Evolutionary conservation across 2,329 filamentous ascomycete species (phyloP), one percentile per base, ranked within the genome.

Genomic region (Tympanopsis confertula): DNA sequence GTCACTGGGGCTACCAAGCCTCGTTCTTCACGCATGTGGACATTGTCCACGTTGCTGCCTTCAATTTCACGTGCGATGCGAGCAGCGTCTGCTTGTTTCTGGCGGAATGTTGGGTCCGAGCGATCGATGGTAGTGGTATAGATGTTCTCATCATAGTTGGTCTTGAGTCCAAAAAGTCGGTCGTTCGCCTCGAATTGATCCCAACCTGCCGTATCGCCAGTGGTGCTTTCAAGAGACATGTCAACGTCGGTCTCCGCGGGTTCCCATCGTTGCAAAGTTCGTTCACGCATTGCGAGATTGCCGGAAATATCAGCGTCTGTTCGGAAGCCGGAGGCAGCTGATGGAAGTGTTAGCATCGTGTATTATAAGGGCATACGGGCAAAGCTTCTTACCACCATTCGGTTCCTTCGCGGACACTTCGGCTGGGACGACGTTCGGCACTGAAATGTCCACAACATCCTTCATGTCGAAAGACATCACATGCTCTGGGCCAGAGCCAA

Each of bases 141-240:
- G 20, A 78, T 59, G 40, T 71, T 72, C 51, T 82, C 78, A 46
- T 81, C 71, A 49, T 81, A 82, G 45, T 70, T 74, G 43, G 70
- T 78, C 48, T 68, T 70, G 19, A 77, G 63, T 20, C 78, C 78
- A 47, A 78, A 82, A 26, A 77, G 63, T 38, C 69, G 63, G 47
- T 76, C 72, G 47, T 82, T 82, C 32, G 66, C 66, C 45, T 75
- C 70, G 45, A 82, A 82, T 45, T 82, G 78, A 52, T 82, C 77
- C 78, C 78, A 82, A 13, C 59, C 61, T 13, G 49, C 50, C 4
- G 52, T 42, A 29, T 50, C 50, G 4, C 43, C 45, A 18, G 12
- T 33, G 18, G 55, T 36, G 22, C 49, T 65, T 33, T 74, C 72
- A 4, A 81, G 63, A 13, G 73, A 71, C 49, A 77, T 55, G 46